Evolutionary conservation across 2,329 filamentous ascomycete genomes (phyloP).

Genomic region (Aspergillus versicolor): DNA sequence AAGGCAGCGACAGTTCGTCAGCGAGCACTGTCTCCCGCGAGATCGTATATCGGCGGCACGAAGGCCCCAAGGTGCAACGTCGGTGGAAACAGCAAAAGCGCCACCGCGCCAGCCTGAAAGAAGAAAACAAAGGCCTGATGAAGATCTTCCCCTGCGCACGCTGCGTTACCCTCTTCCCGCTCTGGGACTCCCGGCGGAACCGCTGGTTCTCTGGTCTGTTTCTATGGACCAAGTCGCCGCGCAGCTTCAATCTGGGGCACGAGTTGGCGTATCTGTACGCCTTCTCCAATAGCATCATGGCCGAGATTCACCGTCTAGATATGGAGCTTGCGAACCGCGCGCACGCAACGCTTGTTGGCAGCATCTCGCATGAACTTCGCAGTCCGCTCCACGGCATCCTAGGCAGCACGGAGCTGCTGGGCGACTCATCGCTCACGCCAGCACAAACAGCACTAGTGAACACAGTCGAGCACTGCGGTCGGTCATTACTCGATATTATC

Average conservation of each 20-base stretch:
- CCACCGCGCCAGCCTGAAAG: conserved; percentile 14
- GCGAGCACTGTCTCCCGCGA: background rate
- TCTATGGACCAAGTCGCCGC: conserved; percentile 29
- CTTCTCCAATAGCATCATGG: conserved; percentile 36
- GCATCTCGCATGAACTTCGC: conserved; percentile 37
- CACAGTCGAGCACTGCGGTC: conserved; percentile 41
- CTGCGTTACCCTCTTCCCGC: conserved; percentile 29
- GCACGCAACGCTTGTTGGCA: conserved; percentile 34
- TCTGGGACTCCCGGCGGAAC: conserved; percentile 32
- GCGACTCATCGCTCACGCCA: conserved; percentile 28
- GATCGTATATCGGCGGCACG: conserved; percentile 1
- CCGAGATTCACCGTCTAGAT: conserved; percentile 31
- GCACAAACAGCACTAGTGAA: conserved; percentile 32
- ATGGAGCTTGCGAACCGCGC: conserved; percentile 30
- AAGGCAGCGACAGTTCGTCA: conserved; percentile 18
- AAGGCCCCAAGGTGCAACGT: background rate
- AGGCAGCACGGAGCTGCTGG: conserved; percentile 32
- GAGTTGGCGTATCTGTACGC: conserved; percentile 31
- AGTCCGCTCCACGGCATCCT: conserved; percentile 39
- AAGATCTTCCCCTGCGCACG: conserved; percentile 25
- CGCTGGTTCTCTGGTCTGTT: conserved; percentile 32
- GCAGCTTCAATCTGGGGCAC: conserved; percentile 24
- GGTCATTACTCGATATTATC: conserved; percentile 44
- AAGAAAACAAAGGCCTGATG: conserved; percentile 22
- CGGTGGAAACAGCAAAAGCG: conserved; percentile 15